Conservation (phyloP, 179 eudicot genomes). For the Vitellaria paradoxa region DNA sequence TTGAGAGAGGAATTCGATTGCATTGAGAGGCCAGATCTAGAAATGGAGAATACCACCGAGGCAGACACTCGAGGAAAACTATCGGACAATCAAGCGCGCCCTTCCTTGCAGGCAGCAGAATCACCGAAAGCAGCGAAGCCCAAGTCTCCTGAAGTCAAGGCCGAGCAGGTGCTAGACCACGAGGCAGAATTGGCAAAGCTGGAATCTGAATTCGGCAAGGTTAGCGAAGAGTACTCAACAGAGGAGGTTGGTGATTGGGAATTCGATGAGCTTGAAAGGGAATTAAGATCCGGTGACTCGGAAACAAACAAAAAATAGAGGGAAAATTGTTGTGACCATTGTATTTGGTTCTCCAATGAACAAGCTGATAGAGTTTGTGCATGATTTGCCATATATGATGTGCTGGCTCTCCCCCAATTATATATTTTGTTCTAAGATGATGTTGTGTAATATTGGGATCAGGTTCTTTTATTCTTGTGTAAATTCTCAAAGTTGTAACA, state of each 20-base stretch:
- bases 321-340: neutral
- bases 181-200: constrained; percentile 94
- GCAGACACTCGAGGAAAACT: constrained; percentile 41
- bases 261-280: constrained; percentile 94
- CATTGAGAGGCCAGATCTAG: constrained; percentile 75
- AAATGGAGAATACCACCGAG: constrained; percentile 57
- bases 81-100: constrained; percentile 33
- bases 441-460: constrained; percentile 1
- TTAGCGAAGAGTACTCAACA: constrained; percentile 55
- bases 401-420: too few species aligned
- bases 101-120: constrained; percentile 24
- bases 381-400: too few species aligned
- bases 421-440: too few species aligned
- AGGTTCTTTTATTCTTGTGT: constrained; percentile 12
- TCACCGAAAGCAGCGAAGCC: constrained; percentile 27
- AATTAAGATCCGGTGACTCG: constrained; percentile 41
- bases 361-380: too few species aligned
- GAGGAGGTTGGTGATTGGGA: constrained; percentile 95
- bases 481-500: constrained; percentile 9
- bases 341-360: too few species aligned
- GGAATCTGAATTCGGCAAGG: constrained; percentile 86
- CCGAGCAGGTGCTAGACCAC: constrained; percentile 56
- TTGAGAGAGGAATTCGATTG: constrained; percentile 74
- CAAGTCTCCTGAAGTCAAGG: constrained; percentile 30
- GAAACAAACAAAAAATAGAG: constrained; percentile 33